phyloP scores from a whole-genome alignment of 2,329 filamentous ascomycete species.

The Colletotrichum tropicale region DNA sequence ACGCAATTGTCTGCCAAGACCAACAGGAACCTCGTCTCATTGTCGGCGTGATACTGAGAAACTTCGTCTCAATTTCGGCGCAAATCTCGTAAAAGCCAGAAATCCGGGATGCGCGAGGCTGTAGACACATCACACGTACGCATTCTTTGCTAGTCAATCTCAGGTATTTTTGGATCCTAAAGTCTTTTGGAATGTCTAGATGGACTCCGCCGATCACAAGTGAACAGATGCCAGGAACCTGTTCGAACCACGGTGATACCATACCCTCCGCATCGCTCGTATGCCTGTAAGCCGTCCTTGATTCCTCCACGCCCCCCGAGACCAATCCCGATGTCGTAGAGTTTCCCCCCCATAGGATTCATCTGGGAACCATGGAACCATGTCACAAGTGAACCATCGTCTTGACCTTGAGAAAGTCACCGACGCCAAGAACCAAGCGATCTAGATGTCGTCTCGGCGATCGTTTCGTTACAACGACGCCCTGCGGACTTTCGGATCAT shows the following conservation, averaged over 20 bases:
- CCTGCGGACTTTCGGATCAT: background rate
- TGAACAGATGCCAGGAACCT: background rate
- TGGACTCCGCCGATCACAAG: background rate
- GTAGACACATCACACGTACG: background rate
- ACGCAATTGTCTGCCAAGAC: background rate
- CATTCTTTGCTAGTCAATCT: background rate
- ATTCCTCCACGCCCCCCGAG: background rate
- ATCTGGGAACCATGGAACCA: background rate
- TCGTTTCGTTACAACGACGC: slow-evolving; percentile 4
- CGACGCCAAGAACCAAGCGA: background rate
- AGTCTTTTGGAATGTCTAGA: background rate
- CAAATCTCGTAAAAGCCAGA: background rate
- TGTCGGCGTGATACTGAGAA: background rate
- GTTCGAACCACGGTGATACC: background rate
- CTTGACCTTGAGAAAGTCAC: background rate
- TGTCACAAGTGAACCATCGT: background rate
- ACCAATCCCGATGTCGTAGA: background rate
- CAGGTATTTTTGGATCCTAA: background rate
- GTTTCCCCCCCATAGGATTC: background rate
- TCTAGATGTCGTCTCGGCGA: background rate
- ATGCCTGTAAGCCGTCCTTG: background rate
- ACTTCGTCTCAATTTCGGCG: background rate
- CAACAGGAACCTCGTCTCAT: background rate
- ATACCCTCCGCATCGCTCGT: background rate
- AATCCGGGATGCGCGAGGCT: background rate